Percentiles rank a stretch among this genome's conserved stretches.
phyloP scores from a whole-genome alignment of 495 filamentous ascomycete genomes.

The Trichoderma gamsii region DNA sequence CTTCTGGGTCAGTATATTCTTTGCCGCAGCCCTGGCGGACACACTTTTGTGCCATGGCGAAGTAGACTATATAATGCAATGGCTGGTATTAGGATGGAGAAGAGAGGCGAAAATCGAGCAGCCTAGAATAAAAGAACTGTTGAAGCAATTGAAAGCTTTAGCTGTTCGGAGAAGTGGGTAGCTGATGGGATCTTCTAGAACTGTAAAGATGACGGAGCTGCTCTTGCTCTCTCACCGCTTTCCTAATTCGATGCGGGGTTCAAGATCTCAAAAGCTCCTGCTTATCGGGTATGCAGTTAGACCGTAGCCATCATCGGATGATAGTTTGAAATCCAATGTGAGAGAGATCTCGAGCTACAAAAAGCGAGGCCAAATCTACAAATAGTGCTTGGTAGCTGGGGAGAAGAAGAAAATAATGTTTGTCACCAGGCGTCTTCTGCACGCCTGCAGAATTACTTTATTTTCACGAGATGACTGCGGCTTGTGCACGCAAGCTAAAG shows the following conservation, averaged over 20 bases:
- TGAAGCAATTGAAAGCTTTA: background rate
- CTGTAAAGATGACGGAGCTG: conserved; percentile 12
- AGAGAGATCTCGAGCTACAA: background rate
- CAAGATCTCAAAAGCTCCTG: background rate
- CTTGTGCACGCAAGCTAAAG: conserved; percentile 71
- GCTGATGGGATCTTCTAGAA: conserved; percentile 17
- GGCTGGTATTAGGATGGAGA: background rate
- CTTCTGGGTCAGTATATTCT: conserved; percentile 72
- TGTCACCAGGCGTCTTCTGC: conserved; percentile 38
- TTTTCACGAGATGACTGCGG: conserved; percentile 78
- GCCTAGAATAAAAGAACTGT: background rate
- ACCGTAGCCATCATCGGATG: background rate
- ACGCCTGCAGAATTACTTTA: conserved; percentile 66
- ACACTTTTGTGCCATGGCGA: conserved; percentile 77
- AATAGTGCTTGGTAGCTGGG: too few relatives aligned
- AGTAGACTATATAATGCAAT: background rate
- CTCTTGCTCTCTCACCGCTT: conserved; percentile 12
- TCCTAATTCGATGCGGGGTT: conserved; percentile 14
- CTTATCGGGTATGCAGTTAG: background rate
- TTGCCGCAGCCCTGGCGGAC: conserved; percentile 96
- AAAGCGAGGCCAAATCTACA: too few relatives aligned
- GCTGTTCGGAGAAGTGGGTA: conserved; percentile 1
- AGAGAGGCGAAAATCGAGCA: background rate
- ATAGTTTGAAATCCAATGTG: background rate
- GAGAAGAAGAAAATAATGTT: conserved; percentile 28